Conservation (phyloP, 2,329 filamentous ascomycete genomes). For the Fusarium brachygibbosum region DNA sequence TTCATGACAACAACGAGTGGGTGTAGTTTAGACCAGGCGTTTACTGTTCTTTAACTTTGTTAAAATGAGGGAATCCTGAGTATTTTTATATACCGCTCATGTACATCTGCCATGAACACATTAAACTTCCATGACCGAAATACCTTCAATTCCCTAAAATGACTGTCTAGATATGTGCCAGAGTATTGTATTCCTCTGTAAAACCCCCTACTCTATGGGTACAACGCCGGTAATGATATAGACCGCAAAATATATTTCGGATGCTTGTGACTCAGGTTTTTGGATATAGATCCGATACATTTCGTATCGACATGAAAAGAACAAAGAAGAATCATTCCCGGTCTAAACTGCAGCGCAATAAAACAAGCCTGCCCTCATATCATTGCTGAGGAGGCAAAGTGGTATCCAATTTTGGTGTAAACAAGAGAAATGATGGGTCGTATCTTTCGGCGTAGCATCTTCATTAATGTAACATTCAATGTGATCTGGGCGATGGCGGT, state of each 20-base stretch:
- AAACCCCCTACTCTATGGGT: slow-evolving; percentile 36
- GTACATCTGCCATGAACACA: slow-evolving; percentile 31
- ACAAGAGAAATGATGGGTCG: slow-evolving; percentile 26
- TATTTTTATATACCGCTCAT: slow-evolving; percentile 15
- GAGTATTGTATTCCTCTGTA: slow-evolving; percentile 26
- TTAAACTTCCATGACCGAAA: background rate
- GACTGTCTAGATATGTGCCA: slow-evolving; percentile 20
- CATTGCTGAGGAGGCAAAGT: slow-evolving; percentile 28
- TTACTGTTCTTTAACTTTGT: slow-evolving; percentile 4
- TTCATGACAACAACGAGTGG: slow-evolving; percentile 12
- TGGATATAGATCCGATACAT: slow-evolving; percentile 2
- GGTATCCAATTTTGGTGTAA: slow-evolving; percentile 36
- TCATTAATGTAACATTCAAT: slow-evolving; percentile 24
- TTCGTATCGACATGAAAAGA: slow-evolving; percentile 27
- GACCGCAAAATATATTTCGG: slow-evolving; percentile 9
- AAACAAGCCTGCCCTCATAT: slow-evolving; percentile 29
- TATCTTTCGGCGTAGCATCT: slow-evolving; percentile 10
- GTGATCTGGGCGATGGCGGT: slow-evolving; percentile 46
- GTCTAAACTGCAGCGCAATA: slow-evolving; percentile 27
- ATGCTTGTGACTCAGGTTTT: slow-evolving; percentile 3
- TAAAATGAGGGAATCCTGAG: slow-evolving; percentile 11
- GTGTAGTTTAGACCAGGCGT: background rate
- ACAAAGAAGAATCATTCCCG: slow-evolving; percentile 27
- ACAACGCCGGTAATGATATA: slow-evolving; percentile 37
- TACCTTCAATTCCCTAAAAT: background rate